These are phyloP conservation scores for Gastrodia elata DNA, from an alignment of 106 monocot species.

Conservation along the genomic window DNA sequence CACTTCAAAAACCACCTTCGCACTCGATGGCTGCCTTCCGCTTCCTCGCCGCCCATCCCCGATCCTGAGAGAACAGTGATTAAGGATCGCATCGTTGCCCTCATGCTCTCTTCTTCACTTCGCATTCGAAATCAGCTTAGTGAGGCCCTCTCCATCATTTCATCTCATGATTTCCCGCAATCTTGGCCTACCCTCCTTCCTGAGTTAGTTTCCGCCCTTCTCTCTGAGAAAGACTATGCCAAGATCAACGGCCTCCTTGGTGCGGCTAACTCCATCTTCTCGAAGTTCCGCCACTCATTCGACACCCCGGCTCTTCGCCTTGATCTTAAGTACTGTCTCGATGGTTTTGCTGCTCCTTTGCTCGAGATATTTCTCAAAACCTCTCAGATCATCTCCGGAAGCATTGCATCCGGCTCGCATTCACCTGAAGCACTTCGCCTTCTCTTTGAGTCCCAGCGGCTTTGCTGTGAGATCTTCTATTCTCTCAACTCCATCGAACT, in stretches of 20 bases:
- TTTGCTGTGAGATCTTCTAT: slow-evolving; percentile 89
- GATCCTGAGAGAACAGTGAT: slow-evolving; percentile 51
- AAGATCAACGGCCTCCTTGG: slow-evolving; percentile 57
- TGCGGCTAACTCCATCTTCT: slow-evolving; percentile 72
- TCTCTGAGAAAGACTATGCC: slow-evolving; percentile 32
- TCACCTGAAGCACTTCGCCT: slow-evolving; percentile 20
- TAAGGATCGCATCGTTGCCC: slow-evolving; percentile 51
- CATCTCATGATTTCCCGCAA: slow-evolving; percentile 63
- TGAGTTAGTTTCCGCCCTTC: slow-evolving; percentile 58
- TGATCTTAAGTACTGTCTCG: slow-evolving; percentile 95
- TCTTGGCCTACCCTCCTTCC: slow-evolving; percentile 74
- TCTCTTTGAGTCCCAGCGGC: slow-evolving; percentile 72
- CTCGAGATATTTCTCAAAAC: slow-evolving; percentile 78
- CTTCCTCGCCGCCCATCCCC: slow-evolving; percentile 25
- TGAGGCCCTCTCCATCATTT: slow-evolving; percentile 62
- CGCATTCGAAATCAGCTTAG: slow-evolving; percentile 57
- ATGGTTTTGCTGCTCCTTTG: slow-evolving; percentile 64
- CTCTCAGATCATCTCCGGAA: slow-evolving; percentile 24
- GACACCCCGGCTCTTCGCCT: slow-evolving; percentile 45
- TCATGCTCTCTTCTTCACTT: slow-evolving; percentile 63
- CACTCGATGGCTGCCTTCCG: slow-evolving; percentile 13
- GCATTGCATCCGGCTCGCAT: slow-evolving; percentile 4
- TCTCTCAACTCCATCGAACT: slow-evolving; percentile 88
- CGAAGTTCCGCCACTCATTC: slow-evolving; percentile 72
- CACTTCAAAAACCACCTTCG: slow-evolving; percentile 37